Evolutionary conservation across 768 basidiomycete genomes (phyloP).

Genomic region (Psilocybe azurescens): DNA sequence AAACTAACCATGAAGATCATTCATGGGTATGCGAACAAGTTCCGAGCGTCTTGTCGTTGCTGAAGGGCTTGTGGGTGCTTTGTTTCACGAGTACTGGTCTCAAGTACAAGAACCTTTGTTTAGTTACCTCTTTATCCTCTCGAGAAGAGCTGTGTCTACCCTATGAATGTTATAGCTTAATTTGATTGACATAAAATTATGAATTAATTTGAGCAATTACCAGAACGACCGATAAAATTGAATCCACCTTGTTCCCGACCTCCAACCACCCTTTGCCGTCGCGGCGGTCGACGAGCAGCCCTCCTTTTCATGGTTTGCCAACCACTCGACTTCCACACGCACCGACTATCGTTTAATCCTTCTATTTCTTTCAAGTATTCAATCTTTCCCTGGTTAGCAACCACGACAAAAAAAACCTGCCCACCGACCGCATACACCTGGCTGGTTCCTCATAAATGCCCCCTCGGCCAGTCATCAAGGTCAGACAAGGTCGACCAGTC

Average conservation of each 20-base stretch:
- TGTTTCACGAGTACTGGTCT: neutral
- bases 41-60: neutral
- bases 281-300: conserved; percentile 36
- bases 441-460: conserved; percentile 36
- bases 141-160: neutral
- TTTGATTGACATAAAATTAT: neutral
- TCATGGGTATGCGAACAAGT: neutral
- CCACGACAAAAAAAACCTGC: conserved; percentile 9
- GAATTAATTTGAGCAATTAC: neutral
- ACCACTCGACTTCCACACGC: conserved; percentile 6
- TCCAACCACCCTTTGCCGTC: conserved; percentile 27
- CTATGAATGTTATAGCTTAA: neutral
- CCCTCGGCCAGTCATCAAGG: conserved; percentile 37
- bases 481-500: conserved; percentile 39
- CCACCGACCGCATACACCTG: conserved; percentile 10
- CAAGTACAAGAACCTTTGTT: neutral
- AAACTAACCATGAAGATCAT: neutral
- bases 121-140: neutral
- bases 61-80: neutral
- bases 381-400: conserved; percentile 18
- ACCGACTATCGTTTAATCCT: conserved; percentile 25
- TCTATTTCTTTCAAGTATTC: conserved; percentile 22
- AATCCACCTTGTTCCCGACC: conserved; percentile 19
- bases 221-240: conserved; percentile 8
- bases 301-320: conserved; percentile 28